phyloP scores from a whole-genome alignment of 768 basidiomycete species.

The Lactarius tabidus region DNA sequence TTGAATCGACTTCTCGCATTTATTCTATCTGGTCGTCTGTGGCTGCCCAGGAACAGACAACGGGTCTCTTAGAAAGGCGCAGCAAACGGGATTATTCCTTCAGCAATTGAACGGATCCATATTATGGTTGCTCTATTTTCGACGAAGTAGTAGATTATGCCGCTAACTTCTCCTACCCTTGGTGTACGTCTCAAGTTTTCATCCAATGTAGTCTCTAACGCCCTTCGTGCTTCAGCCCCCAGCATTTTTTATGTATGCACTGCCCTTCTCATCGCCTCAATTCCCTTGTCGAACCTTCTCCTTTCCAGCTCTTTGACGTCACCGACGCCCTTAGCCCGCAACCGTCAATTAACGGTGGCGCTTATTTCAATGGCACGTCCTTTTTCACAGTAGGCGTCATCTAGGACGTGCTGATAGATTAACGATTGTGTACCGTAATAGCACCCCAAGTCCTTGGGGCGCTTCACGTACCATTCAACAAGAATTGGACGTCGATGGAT shows the following conservation, averaged over 20 bases:
- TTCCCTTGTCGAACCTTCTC: background rate
- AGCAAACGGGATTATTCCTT: constrained; percentile 3
- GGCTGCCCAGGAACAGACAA: constrained; percentile 30
- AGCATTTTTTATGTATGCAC: constrained; percentile 19
- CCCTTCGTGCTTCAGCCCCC: background rate
- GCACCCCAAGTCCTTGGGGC: constrained; percentile 55
- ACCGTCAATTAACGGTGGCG: constrained; percentile 44
- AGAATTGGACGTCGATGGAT: constrained; percentile 37
- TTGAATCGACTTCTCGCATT: constrained; percentile 22
- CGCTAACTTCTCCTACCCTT: constrained; percentile 65
- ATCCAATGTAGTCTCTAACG: background rate
- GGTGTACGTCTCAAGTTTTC: constrained; percentile 33
- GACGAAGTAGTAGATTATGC: constrained; percentile 70
- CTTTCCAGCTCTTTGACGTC: constrained; percentile 30
- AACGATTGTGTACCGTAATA: constrained; percentile 29
- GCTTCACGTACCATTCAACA: constrained; percentile 64
- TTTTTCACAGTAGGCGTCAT: background rate
- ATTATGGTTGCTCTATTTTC: constrained; percentile 50
- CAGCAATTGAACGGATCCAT: constrained; percentile 29
- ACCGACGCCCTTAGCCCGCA: constrained; percentile 43
- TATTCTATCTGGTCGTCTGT: constrained; percentile 20
- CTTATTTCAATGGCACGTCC: constrained; percentile 59
- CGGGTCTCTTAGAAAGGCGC: constrained; percentile 40
- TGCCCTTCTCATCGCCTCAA: background rate
- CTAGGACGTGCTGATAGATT: background rate